Evolutionary conservation across 164 flowering plant species (phyloP), one percentile per base, ranked within the genome.

Genomic region (Saururus chinensis): DNA sequence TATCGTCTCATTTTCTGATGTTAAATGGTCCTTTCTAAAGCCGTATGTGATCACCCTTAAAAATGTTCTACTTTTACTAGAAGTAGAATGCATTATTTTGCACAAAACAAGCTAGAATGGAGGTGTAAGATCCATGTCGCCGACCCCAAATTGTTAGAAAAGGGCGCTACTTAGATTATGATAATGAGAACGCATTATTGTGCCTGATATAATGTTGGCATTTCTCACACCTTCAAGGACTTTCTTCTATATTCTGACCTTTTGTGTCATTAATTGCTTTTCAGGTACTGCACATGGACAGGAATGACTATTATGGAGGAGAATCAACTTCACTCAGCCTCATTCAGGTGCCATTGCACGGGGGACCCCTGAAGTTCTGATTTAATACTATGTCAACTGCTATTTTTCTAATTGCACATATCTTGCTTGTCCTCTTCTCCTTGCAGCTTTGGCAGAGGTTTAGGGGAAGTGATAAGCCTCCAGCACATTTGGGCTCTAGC

Each of bases 221-320:
- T 30, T 20, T 30, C 9, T 16, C 19, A 8, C 37, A 21, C 41
- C 41, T 19, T 30, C 20, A 3, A 30, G 42, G 20, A n/a, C 0
- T 11, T 61, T 3, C 13, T 17, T 25, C 21, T 0, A 48, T 17
- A 7, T 60, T 40, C 25, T 60, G 21, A 16, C 7, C 4, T 19
- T 40, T n/a, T 9, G 48, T 62, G 57, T 63, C 10, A 21, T 9
- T 62, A 51, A 24, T 22, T n/a, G 35, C 20, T 51, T 20, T 40
- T 7, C 76, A 90, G 97, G 97, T 88, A 24, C 64, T 90, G 70
- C 97, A 90, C 64, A 88, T 90, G 95, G 97, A 90, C 58, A 81
- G 87, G 68, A 90, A 90, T 73, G 95, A 88, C 74, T 86, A 90
- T 59, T 90, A 90, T 76, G 97, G 97, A 71, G 97, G 97, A 66